Evolutionary conservation across 164 flowering plant genomes (phyloP).

Genomic region (Pachysandra terminalis): DNA sequence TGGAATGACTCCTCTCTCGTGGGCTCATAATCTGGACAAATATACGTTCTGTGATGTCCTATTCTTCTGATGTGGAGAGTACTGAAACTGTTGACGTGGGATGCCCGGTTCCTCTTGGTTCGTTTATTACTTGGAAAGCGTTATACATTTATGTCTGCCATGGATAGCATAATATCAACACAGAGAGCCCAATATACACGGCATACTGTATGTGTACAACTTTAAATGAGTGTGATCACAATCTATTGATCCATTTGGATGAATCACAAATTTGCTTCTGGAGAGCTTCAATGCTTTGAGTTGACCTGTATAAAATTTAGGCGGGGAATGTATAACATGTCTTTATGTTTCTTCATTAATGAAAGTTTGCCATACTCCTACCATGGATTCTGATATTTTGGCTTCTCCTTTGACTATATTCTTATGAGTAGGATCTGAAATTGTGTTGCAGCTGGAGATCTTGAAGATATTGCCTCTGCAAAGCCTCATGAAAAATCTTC

Average conservation of each 20-base stretch:
- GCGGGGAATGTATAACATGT: no score
- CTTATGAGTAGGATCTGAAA: slow-evolving; percentile 2
- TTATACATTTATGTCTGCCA: neutral
- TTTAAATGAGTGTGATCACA: neutral
- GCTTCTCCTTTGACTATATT: neutral
- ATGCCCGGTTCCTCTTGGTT: neutral
- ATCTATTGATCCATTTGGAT: neutral
- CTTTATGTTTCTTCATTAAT: no score
- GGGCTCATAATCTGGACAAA: no score
- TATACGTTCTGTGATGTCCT: no score
- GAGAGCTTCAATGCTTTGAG: no score
- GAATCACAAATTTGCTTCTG: no score
- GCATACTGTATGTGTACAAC: neutral
- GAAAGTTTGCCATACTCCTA: no score
- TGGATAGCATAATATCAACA: neutral
- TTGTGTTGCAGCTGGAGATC: slow-evolving; percentile 52
- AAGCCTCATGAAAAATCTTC: slow-evolving; percentile 54
- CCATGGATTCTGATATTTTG: neutral
- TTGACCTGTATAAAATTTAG: no score
- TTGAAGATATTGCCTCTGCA: slow-evolving; percentile 41
- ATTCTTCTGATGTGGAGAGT: no score
- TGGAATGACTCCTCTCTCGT: neutral
- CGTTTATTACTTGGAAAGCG: neutral
- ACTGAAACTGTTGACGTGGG: neutral
- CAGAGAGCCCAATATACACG: neutral